Conservation (phyloP, 371 early-diverging fungal species). For the Haplosporangium sp. region DNA sequence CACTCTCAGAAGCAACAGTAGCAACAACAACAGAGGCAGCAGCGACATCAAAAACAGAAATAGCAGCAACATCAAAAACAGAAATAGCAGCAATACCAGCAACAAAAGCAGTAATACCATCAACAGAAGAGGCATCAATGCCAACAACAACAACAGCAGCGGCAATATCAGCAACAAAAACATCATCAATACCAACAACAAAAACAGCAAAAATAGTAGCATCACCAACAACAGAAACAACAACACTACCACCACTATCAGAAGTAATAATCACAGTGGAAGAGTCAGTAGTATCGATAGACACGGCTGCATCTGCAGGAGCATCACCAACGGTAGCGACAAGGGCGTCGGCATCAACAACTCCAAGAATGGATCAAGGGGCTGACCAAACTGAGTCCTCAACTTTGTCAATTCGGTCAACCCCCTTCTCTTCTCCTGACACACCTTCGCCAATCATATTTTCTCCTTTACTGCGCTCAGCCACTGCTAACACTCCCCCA, state of each 20-base stretch:
- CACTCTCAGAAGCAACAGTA: neutral
- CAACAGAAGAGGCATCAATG: neutral
- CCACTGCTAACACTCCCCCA: slow-evolving; percentile 1
- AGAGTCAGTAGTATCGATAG: neutral
- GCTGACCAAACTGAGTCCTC: slow-evolving; percentile 5
- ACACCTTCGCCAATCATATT: slow-evolving; percentile 20
- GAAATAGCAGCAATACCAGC: no score
- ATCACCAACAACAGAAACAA: neutral
- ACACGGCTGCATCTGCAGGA: neutral
- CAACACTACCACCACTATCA: neutral
- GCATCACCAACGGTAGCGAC: neutral
- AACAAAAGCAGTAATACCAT: neutral
- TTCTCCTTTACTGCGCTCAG: slow-evolving; percentile 25
- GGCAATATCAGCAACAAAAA: neutral
- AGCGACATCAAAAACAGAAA: no score
- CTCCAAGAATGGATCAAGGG: neutral
- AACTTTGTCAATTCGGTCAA: slow-evolving; percentile 11
- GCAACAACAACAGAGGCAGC: neutral
- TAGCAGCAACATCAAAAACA: no score
- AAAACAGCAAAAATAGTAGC: neutral
- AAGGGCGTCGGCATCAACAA: neutral
- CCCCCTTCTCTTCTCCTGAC: slow-evolving; percentile 11
- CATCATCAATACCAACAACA: neutral
- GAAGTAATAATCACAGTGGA: neutral
- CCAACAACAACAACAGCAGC: neutral